Base-by-base conservation (phyloP, 805 yeast genomes). In the Tetrapisispora fleetii region DNA sequence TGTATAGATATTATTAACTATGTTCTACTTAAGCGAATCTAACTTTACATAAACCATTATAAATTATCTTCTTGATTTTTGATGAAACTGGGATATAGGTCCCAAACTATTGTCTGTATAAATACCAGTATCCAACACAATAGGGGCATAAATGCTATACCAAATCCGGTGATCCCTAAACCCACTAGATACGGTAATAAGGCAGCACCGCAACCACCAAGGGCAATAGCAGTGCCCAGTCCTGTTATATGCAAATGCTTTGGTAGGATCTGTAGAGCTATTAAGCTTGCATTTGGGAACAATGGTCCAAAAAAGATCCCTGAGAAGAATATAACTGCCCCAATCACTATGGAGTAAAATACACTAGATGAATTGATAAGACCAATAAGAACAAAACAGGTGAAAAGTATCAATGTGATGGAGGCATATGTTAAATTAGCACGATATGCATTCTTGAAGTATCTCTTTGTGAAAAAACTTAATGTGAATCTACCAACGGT, bases 131-230 rank as follows among this genome's bases (percentile, higher is more conserved):
- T 13, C 54, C 60, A 58, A 40, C 62, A 54, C n/a, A 64, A 49
- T 0, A 58, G 13, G 1, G 70, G 70, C 16, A 63, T 49, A 48
- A 58, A 54, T 17, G 50, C 30, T 39, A 65, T 57, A 1, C 65
- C 64, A 1, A 62, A 43, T 22, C 47, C n/a, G 30, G 63, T 62
- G 7, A 65, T 53, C 0, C 60, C 30, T 2, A 60, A 49, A 9
- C 95, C 95, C 36, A 81, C 72, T 2, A 78, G 47, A 52, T 79
- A 83, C 1, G 95, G 93, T 7, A 85, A 52, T 0, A 78, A 72
- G 0, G 95, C 91, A n/a, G 84, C 85, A 1, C 95, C 95, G 16
- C 82, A 78, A 3, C 93, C 90, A 7, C 95, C 95, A 51, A 85
- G 60, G 0, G 93, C 89, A 48, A 89, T 80, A 19, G 83, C 78